These are phyloP conservation scores for Cutaneotrichosporon sp. DNA, from an alignment of 1,284 basidiomycete species.

Conservation along the genomic window DNA sequence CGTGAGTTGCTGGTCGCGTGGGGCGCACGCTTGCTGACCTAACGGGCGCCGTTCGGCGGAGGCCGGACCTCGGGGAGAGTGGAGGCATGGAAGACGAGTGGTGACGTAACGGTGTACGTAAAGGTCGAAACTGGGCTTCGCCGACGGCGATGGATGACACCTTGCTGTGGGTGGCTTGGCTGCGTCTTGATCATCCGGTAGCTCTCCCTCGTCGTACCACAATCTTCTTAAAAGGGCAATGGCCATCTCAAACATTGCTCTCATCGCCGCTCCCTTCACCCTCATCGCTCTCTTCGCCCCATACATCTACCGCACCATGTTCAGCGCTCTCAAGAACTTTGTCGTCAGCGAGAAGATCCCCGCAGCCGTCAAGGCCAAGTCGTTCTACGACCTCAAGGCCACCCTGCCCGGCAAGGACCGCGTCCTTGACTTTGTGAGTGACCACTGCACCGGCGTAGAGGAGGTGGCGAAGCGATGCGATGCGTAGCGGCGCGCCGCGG, in stretches of 20 bases:
- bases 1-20: too few species aligned
- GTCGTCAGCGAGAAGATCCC: slow-evolving; percentile 40
- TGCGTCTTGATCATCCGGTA: too few species aligned
- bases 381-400: slow-evolving; percentile 55
- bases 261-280: not conserved
- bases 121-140: too few species aligned
- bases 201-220: not conserved
- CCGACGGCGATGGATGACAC: too few species aligned
- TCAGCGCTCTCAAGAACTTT: slow-evolving; percentile 18
- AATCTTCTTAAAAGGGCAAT: not conserved
- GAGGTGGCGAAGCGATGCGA: not conserved
- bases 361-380: slow-evolving; percentile 30
- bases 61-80: not conserved
- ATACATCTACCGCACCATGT: slow-evolving; percentile 11
- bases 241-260: not conserved
- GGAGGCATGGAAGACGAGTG: too few species aligned
- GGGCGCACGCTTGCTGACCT: not conserved
- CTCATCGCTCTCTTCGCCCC: not conserved
- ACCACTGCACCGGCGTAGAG: not conserved
- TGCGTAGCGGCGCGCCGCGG: too few species aligned
- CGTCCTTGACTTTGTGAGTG: slow-evolving; percentile 46
- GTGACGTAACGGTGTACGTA: too few species aligned
- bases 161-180: too few species aligned
- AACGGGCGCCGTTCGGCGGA: not conserved
- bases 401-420: slow-evolving; percentile 48